Evolutionary conservation across 345 rosid species (phyloP).

Genomic region (Fremontodendron californicum): DNA sequence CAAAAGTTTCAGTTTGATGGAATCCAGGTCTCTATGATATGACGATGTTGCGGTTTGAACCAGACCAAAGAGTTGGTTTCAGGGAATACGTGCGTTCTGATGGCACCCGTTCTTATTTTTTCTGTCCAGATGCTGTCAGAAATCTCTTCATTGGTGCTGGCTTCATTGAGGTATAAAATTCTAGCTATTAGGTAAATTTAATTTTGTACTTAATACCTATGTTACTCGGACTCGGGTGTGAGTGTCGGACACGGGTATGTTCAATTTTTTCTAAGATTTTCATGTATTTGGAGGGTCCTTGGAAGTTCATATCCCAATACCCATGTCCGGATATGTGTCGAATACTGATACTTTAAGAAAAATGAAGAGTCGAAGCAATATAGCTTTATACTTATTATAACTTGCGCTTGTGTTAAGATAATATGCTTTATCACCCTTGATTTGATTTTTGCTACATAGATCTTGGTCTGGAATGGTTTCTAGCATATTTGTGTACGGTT

Average conservation of each 20-base stretch:
- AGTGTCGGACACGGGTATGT: no score
- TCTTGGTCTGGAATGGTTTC: not conserved
- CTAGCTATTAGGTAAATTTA: not conserved
- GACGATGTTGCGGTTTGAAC: slow-evolving; percentile 86
- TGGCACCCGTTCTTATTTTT: slow-evolving; percentile 87
- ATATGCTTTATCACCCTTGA: not conserved
- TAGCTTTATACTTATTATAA: no score
- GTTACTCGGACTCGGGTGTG: no score
- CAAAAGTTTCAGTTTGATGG: slow-evolving; percentile 20
- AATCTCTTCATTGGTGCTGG: slow-evolving; percentile 62
- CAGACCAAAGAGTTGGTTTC: slow-evolving; percentile 64
- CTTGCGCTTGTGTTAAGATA: not conserved
- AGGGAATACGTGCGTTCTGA: slow-evolving; percentile 76
- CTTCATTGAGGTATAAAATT: slow-evolving; percentile 57
- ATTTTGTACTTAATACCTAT: no score
- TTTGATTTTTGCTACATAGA: not conserved
- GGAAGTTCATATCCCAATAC: no score
- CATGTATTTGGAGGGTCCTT: no score
- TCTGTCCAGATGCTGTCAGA: slow-evolving; percentile 56
- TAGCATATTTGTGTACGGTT: not conserved
- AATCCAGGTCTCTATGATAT: slow-evolving; percentile 82
- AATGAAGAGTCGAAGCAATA: no score
- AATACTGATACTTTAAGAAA: no score
- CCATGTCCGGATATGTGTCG: no score
- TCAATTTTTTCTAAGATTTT: no score